phyloP scores from a whole-genome alignment of 768 basidiomycete species.

The Suillus variegatus region DNA sequence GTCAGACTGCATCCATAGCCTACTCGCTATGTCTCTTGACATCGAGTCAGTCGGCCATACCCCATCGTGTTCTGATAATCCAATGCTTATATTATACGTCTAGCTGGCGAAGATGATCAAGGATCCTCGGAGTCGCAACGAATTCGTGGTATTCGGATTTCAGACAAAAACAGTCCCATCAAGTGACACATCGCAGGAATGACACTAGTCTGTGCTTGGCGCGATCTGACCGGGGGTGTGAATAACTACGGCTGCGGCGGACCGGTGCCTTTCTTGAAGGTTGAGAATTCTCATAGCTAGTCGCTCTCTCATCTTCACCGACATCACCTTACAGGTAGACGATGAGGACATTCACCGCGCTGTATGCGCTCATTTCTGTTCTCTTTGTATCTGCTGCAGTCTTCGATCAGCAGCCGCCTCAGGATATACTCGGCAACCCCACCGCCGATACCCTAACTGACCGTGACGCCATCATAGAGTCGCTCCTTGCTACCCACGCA shows the following conservation, averaged over 20 bases:
- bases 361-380: background rate
- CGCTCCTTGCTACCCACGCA: slow-evolving; percentile 14
- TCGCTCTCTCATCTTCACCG: background rate
- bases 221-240: background rate
- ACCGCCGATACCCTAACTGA: background rate
- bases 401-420: background rate
- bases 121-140: background rate
- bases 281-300: background rate
- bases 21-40: background rate
- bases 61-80: background rate
- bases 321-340: background rate
- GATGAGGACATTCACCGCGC: background rate
- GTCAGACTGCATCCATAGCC: too few species aligned
- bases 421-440: background rate
- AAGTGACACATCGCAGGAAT: background rate
- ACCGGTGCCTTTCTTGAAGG: too few species aligned
- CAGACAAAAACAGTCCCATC: background rate
- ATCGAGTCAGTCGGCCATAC: background rate
- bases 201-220: background rate
- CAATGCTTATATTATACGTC: background rate
- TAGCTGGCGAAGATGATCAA: background rate
- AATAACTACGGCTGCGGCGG: background rate
- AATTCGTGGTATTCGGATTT: background rate
- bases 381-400: background rate
- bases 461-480: slow-evolving; percentile 7